Conservation (phyloP, 2,329 filamentous ascomycete species). For the Penicillium sp. region DNA sequence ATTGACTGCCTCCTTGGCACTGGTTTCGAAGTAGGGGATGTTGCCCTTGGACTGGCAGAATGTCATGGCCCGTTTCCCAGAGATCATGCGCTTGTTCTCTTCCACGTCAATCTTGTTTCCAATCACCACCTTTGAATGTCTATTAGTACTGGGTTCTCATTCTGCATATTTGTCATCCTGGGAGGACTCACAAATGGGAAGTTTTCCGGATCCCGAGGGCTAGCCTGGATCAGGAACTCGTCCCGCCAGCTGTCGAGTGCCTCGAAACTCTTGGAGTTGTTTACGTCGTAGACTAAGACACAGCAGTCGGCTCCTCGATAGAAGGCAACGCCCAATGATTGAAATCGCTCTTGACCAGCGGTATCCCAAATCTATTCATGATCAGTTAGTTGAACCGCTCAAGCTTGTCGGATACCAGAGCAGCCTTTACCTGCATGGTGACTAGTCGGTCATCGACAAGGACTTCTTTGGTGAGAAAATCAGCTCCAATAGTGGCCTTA, state of each 20-base stretch:
- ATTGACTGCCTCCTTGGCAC: conserved; percentile 97
- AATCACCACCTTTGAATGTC: conserved; percentile 68
- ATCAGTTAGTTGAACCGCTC: conserved; percentile 8
- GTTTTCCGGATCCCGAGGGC: conserved; percentile 90
- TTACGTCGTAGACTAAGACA: conserved; percentile 96
- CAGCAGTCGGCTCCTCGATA: conserved; percentile 98
- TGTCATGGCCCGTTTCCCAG: conserved; percentile 90
- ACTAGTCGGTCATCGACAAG: conserved; percentile 95
- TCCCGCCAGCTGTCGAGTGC: conserved; percentile 97
- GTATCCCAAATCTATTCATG: conserved; percentile 84
- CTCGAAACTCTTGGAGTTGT: conserved; percentile 99
- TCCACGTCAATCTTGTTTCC: conserved; percentile 99
- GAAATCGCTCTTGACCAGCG: conserved; percentile 93
- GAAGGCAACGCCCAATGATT: conserved; percentile 94
- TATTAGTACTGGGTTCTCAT: conserved; percentile 6
- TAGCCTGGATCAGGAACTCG: conserved; percentile 96
- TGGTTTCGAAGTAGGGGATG: conserved; percentile 98
- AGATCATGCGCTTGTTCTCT: conserved; percentile 96
- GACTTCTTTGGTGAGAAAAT: conserved; percentile 97
- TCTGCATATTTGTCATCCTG: not conserved
- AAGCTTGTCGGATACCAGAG: not conserved
- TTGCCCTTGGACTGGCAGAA: conserved; percentile 97
- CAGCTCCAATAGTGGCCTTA: conserved; percentile 98
- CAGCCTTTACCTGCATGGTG: conserved; percentile 80
- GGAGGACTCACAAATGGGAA: conserved; percentile 81